A percentile compares a stretch with the other conserved stretches of the same genome.
Evolutionary conservation across 768 basidiomycete genomes (phyloP).

Genomic region (Suillus subaureus): DNA sequence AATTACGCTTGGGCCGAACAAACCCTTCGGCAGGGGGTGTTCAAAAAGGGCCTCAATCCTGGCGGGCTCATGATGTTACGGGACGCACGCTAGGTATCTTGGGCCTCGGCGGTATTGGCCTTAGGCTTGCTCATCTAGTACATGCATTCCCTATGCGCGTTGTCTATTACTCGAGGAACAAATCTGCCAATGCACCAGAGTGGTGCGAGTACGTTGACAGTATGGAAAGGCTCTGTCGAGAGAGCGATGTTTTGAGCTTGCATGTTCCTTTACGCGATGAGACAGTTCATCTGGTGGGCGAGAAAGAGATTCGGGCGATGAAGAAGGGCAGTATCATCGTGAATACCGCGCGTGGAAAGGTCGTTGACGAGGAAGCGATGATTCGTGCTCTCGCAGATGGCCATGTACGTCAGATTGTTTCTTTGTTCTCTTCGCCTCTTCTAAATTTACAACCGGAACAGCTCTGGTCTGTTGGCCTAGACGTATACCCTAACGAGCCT

Average conservation of each 20-base stretch:
- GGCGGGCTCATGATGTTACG: slow-evolving; percentile 61
- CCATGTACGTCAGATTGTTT: slow-evolving; percentile 58
- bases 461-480: slow-evolving; percentile 81
- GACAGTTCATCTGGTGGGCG: slow-evolving; percentile 74
- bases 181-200: slow-evolving; percentile 56
- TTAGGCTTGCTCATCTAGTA: slow-evolving; percentile 67
- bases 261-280: slow-evolving; percentile 79
- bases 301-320: slow-evolving; percentile 74
- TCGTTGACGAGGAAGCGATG: slow-evolving; percentile 86
- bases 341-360: slow-evolving; percentile 90
- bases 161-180: slow-evolving; percentile 74
- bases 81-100: slow-evolving; percentile 72
- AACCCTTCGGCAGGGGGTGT: slow-evolving; percentile 50
- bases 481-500: slow-evolving; percentile 88
- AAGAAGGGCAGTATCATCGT: slow-evolving; percentile 79
- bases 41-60: slow-evolving; percentile 58
- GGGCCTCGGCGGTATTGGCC: slow-evolving; percentile 78
- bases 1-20: slow-evolving; percentile 70
- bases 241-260: slow-evolving; percentile 83
- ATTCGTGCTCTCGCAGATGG: slow-evolving; percentile 84
- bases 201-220: slow-evolving; percentile 81
- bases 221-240: slow-evolving; percentile 60
- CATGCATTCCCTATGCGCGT: slow-evolving; percentile 89
- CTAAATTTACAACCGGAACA: slow-evolving; percentile 27
- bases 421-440: slow-evolving; percentile 1